Percentiles rank a stretch among this genome's conserved stretches.
phyloP scores from a whole-genome alignment of 345 rosid genomes.

The Draba incana region DNA sequence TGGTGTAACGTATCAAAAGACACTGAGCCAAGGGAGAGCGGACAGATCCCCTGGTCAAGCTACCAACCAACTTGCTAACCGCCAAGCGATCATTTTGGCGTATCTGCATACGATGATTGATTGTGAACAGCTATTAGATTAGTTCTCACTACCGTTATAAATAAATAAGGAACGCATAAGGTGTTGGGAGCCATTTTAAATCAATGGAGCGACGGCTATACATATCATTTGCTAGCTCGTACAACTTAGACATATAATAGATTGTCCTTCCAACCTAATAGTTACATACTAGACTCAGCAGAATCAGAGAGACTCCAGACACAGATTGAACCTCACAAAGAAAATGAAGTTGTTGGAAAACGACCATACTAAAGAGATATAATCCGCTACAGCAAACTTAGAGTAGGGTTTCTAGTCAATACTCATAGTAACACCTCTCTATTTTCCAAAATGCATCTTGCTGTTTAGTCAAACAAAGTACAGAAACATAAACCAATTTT shows the following conservation, averaged over 20 bases:
- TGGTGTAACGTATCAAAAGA: constrained; percentile 86
- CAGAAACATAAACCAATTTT: constrained; percentile 7
- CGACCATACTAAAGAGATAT: neutral
- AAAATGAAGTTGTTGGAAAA: neutral
- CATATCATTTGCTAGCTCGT: constrained; percentile 17
- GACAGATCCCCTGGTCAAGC: constrained; percentile 93
- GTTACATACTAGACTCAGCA: constrained; percentile 7
- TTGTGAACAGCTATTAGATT: constrained; percentile 15
- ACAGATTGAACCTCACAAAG: constrained; percentile 5
- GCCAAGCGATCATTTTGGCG: constrained; percentile 92
- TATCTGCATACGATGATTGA: constrained; percentile 57
- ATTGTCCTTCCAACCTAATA: constrained; percentile 3
- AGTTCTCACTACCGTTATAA: constrained; percentile 8
- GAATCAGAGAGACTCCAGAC: neutral
- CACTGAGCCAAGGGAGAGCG: constrained; percentile 98
- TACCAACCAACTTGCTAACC: constrained; percentile 86
- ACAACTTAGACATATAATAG: constrained; percentile 5
- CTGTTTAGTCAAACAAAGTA: neutral
- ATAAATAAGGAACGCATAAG: neutral
- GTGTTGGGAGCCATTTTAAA: constrained; percentile 17
- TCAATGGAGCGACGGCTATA: constrained; percentile 10
- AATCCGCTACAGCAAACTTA: neutral
- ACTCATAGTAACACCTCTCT: constrained; percentile 6
- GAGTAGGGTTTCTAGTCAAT: constrained; percentile 21
- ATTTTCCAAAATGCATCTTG: neutral